Conservation (phyloP, 495 filamentous ascomycete species). For the Penicillium argentinense region DNA sequence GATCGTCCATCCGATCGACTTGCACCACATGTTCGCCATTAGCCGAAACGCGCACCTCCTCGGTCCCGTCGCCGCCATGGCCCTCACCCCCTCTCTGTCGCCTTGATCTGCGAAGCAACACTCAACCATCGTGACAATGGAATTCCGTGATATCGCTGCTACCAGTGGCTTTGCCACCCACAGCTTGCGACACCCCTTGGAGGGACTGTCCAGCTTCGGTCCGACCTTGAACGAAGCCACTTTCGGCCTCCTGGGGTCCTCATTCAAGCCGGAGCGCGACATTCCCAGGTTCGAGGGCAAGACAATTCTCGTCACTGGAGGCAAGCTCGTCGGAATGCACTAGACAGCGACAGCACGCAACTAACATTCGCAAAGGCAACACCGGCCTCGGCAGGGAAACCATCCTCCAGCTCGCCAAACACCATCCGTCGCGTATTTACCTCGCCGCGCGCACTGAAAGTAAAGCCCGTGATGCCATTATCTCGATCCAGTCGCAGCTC, state of each 20-base stretch:
- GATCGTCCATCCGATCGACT: too few species aligned
- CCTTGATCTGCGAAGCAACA: not conserved
- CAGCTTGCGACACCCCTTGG: slow-evolving; percentile 34
- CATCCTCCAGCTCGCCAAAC: slow-evolving; percentile 59
- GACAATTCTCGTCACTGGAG: slow-evolving; percentile 63
- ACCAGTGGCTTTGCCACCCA: slow-evolving; percentile 19
- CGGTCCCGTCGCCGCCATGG: too few species aligned
- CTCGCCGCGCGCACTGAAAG: slow-evolving; percentile 57
- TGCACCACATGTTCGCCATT: too few species aligned
- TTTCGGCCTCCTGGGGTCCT: slow-evolving; percentile 34
- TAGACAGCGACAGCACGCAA: too few species aligned
- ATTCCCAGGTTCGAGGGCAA: slow-evolving; percentile 57
- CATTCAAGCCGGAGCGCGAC: slow-evolving; percentile 55
- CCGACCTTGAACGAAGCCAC: slow-evolving; percentile 43
- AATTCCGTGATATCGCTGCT: slow-evolving; percentile 20
- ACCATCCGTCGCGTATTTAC: slow-evolving; percentile 61
- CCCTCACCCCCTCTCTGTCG: too few species aligned
- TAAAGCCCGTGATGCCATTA: slow-evolving; percentile 53
- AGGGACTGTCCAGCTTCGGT: slow-evolving; percentile 34
- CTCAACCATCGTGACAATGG: slow-evolving; percentile 8
- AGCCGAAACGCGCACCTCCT: too few species aligned
- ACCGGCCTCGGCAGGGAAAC: slow-evolving; percentile 67
- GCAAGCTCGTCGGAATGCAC: too few species aligned
- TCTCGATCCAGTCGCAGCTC: slow-evolving; percentile 44
- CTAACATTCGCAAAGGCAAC: slow-evolving; percentile 63